A percentile compares a stretch with the other conserved stretches of the same genome.
phyloP scores from a whole-genome alignment of 805 yeast genomes.

The Wickerhamomyces chaumierensis region DNA sequence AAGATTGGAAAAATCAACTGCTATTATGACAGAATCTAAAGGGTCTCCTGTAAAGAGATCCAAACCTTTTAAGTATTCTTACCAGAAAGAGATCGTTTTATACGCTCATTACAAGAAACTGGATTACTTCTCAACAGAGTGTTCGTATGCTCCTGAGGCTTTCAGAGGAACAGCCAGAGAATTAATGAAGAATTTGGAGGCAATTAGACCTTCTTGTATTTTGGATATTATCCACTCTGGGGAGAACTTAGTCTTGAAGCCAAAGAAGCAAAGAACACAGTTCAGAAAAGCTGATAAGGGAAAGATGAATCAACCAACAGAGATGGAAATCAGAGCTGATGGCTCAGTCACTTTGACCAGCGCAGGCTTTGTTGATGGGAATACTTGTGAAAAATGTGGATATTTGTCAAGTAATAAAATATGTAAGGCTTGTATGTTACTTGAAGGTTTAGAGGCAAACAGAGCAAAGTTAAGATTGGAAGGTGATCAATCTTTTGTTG shows the following conservation, averaged over 20 bases:
- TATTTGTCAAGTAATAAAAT: conserved; percentile 78
- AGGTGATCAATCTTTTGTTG: conserved; percentile 37
- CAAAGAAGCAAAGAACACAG: conserved; percentile 34
- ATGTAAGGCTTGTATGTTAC: conserved; percentile 86
- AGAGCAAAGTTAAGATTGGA: conserved; percentile 59
- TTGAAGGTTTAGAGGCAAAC: conserved; percentile 73
- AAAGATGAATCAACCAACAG: conserved; percentile 13
- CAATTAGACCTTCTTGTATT: conserved; percentile 85
- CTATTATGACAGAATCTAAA: conserved; percentile 69
- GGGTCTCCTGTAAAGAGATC: conserved; percentile 90
- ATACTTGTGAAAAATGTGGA: conserved; percentile 81
- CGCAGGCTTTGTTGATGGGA: conserved; percentile 43
- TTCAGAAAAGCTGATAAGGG: conserved; percentile 7
- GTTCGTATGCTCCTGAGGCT: conserved; percentile 98
- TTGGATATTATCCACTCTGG: conserved; percentile 93
- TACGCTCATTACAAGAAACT: conserved; percentile 94
- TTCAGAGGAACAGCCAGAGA: conserved; percentile 96
- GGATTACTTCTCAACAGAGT: conserved; percentile 94
- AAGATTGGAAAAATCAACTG: conserved; percentile 77
- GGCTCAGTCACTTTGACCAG: conserved; percentile 44
- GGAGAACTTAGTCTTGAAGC: conserved; percentile 63
- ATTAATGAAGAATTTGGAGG: conserved; percentile 78
- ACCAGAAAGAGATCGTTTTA: conserved; percentile 93
- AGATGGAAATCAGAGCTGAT: conserved; percentile 43
- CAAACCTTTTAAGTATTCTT: conserved; percentile 91